phyloP scores from a whole-genome alignment of 768 basidiomycete genomes.

The Phaeotremella fagi region DNA sequence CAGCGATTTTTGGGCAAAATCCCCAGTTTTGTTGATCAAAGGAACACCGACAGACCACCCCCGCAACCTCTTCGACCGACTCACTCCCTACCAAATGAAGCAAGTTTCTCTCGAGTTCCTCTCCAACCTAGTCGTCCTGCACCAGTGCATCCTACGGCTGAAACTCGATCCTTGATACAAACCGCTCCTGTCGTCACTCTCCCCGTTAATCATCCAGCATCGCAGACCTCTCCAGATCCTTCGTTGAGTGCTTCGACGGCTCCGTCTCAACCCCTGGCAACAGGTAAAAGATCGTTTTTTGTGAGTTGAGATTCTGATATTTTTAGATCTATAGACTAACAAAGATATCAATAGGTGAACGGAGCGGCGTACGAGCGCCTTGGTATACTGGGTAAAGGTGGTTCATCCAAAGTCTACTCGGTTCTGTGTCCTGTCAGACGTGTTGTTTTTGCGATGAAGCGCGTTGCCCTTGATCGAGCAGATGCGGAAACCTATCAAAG shows the following conservation, averaged over 20 bases:
- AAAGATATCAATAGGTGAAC: slow-evolving; percentile 58
- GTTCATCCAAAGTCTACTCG: slow-evolving; percentile 90
- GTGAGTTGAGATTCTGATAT: slow-evolving; percentile 15
- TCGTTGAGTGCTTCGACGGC: background rate
- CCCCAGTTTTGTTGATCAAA: background rate
- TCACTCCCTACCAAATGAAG: background rate
- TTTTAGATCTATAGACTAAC: slow-evolving; percentile 2
- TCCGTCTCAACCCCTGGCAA: slow-evolving; percentile 3
- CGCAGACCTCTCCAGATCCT: background rate
- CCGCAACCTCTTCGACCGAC: slow-evolving; percentile 12
- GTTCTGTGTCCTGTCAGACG: slow-evolving; percentile 67
- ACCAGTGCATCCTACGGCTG: background rate
- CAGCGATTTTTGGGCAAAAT: background rate
- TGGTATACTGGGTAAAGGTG: slow-evolving; percentile 86
- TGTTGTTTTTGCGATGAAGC: slow-evolving; percentile 85
- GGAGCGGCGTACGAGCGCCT: slow-evolving; percentile 76
- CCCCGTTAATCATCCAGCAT: background rate
- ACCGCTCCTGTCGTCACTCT: slow-evolving; percentile 6
- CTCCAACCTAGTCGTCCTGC: slow-evolving; percentile 11
- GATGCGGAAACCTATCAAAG: slow-evolving; percentile 83
- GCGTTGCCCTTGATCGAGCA: slow-evolving; percentile 80
- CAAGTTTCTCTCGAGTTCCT: background rate
- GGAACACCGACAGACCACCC: slow-evolving; percentile 4
- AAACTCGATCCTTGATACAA: background rate
- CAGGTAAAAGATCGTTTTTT: slow-evolving; percentile 31